Base-by-base conservation (phyloP, 768 basidiomycete species). In the Naganishia randhawae region DNA sequence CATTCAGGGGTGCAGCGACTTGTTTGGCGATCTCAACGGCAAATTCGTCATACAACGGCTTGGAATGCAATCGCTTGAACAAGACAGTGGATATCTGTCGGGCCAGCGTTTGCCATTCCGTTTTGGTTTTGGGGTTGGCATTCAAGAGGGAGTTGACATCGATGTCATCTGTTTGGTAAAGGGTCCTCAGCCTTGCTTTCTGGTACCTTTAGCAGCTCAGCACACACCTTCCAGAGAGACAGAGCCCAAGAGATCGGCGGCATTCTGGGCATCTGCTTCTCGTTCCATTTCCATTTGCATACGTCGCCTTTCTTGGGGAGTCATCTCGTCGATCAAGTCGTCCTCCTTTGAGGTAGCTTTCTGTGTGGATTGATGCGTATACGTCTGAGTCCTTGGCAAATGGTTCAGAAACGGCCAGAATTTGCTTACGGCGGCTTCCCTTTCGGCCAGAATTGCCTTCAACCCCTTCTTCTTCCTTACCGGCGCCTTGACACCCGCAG, bases 381-480 rank as follows among this genome's bases (percentile, higher is more conserved):
- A 67, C 42, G 32, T 17, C 53, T 63, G 66, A 22, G 32, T 67
- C 66, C 4, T 22, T 19, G 48, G 13, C 57, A 19, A 53, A 48
- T 8, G 41, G 0, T 14, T 39, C 7, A 42, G 31, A 6, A 6
- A 0, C 27, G 33, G 32, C 8, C 19, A 37, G 50, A 13, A 25
- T 0, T n/a, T 9, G 55, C 48, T 51, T 16, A 50, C 50, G 52
- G 54, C 75, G 48, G 84, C 83, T 2, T 86, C 86, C 80, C 92
- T 96, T 80, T 94, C 92, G 0, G 92, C 92, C 2, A 98, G 82
- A 79, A 94, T 95, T 22, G 86, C 86, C 80, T 96, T 96, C 72
- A 97, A 80, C 1, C 89, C 90, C 63, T 91, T 92, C 82, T 93
- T 96, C 82, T 96, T 95, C 83, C 90, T 91, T 1, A 88, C 86